Evolutionary conservation across 176 grass and related monocot species (phyloP).

Genomic region (Dactylis glomerata): DNA sequence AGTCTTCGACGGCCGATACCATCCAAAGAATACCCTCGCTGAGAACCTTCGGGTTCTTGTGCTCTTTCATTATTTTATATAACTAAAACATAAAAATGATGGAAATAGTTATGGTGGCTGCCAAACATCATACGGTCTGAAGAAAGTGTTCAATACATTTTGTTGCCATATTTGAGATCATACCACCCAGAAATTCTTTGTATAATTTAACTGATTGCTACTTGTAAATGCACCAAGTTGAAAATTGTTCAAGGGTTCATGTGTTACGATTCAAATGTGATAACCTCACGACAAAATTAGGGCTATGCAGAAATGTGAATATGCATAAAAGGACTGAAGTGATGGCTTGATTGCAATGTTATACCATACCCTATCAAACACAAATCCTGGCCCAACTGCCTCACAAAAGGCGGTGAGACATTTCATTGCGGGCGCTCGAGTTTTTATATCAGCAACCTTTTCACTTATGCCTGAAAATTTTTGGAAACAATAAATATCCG

Average conservation of each 20-base stretch:
- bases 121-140: background rate
- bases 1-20: constrained; percentile 96
- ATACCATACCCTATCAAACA: constrained; percentile 88
- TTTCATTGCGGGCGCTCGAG: constrained; percentile 81
- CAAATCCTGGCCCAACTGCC: constrained; percentile 92
- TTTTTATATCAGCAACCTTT: constrained; percentile 99
- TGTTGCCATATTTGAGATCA: background rate
- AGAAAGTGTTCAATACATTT: background rate
- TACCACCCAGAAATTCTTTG: background rate
- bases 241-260: background rate
- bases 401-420: constrained; percentile 92
- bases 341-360: background rate
- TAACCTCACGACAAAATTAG: background rate
- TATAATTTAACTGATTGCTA: background rate
- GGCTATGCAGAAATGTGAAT: background rate
- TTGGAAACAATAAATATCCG: background rate
- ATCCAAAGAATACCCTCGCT: constrained; percentile 97
- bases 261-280: background rate
- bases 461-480: constrained; percentile 76
- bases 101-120: constrained; percentile 20
- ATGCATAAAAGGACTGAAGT: background rate
- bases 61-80: constrained; percentile 99
- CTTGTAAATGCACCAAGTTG: background rate
- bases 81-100: constrained; percentile 44
- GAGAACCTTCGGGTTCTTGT: constrained; percentile 98